phyloP scores from a whole-genome alignment of 2,329 filamentous ascomycete genomes.

The Cadophora luteo-olivacea region DNA sequence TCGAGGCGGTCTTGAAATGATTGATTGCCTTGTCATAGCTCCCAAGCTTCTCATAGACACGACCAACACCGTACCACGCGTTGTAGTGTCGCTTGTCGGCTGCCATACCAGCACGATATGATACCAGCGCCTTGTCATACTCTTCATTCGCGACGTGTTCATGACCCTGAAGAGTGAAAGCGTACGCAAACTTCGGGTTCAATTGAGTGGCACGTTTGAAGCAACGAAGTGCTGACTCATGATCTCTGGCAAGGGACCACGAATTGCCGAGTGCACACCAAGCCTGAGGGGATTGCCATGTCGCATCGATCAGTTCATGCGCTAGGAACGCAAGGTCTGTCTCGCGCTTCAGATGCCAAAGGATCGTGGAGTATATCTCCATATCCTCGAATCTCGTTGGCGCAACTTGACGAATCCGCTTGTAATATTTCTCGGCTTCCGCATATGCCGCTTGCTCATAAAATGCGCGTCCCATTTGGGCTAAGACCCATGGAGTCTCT shows the following conservation, averaged over 20 bases:
- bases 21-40: conserved; percentile 90
- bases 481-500: conserved; percentile 92
- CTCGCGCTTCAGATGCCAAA: conserved; percentile 97
- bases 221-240: conserved; percentile 91
- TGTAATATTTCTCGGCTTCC: conserved; percentile 87
- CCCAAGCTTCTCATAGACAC: conserved; percentile 88
- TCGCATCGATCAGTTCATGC: conserved; percentile 85
- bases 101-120: conserved; percentile 85
- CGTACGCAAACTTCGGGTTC: conserved; percentile 90
- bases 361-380: conserved; percentile 97
- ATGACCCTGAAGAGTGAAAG: conserved; percentile 93
- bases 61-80: conserved; percentile 90
- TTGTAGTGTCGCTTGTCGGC: conserved; percentile 94
- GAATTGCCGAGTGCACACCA: conserved; percentile 97
- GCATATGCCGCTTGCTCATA: conserved; percentile 89
- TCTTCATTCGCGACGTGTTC: conserved; percentile 97
- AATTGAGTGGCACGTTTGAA: conserved; percentile 95
- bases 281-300: conserved; percentile 89
- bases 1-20: conserved; percentile 86
- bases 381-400: conserved; percentile 90
- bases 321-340: conserved; percentile 91
- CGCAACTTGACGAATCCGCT: conserved; percentile 77
- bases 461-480: conserved; percentile 87
- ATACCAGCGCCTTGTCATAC: conserved; percentile 89
- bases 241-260: conserved; percentile 89